Evolutionary conservation across 768 basidiomycete genomes (phyloP).

Genomic region (Dendrothele bispora): DNA sequence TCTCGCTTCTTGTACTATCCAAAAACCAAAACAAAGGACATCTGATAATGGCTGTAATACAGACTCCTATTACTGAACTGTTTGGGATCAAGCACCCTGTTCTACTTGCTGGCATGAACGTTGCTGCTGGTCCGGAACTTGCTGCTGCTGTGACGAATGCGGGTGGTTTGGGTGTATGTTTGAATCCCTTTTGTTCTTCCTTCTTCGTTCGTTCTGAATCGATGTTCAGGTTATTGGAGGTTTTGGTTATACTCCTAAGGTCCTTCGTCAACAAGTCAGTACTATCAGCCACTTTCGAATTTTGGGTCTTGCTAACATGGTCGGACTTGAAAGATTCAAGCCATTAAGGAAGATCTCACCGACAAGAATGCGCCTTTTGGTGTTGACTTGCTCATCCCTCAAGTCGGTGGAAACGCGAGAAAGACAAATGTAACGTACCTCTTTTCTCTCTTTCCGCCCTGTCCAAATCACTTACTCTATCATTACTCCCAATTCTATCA

Average conservation of each 20-base stretch:
- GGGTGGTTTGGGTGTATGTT: conserved; percentile 41
- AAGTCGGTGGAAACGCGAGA: conserved; percentile 82
- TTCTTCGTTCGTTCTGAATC: too few species aligned
- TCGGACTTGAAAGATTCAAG: conserved; percentile 54
- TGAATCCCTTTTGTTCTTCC: too few species aligned
- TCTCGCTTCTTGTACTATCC: too few species aligned
- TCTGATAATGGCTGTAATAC: conserved; percentile 64
- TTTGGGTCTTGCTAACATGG: not conserved
- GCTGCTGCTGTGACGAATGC: conserved; percentile 95
- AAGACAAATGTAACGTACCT: conserved; percentile 75
- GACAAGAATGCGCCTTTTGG: conserved; percentile 84
- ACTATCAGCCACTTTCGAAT: not conserved
- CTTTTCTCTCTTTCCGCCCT: not conserved
- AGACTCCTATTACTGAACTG: conserved; percentile 85
- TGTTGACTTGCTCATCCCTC: conserved; percentile 87
- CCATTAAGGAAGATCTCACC: conserved; percentile 69
- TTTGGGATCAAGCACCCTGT: conserved; percentile 90
- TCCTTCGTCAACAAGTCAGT: conserved; percentile 73
- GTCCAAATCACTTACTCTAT: not conserved
- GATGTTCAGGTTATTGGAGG: conserved; percentile 94
- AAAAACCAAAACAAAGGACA: too few species aligned
- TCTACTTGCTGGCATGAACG: conserved; percentile 73
- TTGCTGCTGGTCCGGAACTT: conserved; percentile 75
- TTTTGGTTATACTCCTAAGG: conserved; percentile 80
- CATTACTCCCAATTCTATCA: conserved; percentile 1